Conservation (phyloP, 768 basidiomycete species). For the Gautieria morchelliformis region DNA sequence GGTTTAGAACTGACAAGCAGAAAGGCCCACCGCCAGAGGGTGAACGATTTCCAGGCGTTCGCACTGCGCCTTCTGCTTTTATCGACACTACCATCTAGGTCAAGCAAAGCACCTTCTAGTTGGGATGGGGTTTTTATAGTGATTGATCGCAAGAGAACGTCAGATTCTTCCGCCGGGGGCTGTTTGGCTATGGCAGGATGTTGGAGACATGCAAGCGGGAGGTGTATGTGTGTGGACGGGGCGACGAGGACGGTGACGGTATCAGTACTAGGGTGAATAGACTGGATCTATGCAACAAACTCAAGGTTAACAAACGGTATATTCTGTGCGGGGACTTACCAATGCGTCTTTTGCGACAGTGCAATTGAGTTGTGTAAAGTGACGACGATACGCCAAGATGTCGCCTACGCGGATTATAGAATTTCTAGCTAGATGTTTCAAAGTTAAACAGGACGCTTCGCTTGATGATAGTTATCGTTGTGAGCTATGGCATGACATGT, state of each 20-base stretch:
- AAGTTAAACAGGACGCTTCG: slow-evolving; percentile 34
- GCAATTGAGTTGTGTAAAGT: slow-evolving; percentile 30
- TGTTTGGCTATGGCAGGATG: slow-evolving; percentile 13
- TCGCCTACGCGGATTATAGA: slow-evolving; percentile 42
- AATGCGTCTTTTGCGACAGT: slow-evolving; percentile 48
- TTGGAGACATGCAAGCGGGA: slow-evolving; percentile 25
- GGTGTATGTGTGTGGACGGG: slow-evolving; percentile 25
- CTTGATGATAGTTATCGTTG: slow-evolving; percentile 14
- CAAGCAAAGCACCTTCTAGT: slow-evolving; percentile 43
- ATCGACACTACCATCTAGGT: slow-evolving; percentile 40
- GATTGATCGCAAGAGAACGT: slow-evolving; percentile 22
- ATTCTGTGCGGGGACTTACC: slow-evolving; percentile 23
- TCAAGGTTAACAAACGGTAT: neutral
- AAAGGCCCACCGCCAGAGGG: slow-evolving; percentile 42
- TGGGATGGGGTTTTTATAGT: slow-evolving; percentile 35
- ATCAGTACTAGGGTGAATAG: slow-evolving; percentile 32
- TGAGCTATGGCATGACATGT: neutral
- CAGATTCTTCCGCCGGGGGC: slow-evolving; percentile 14
- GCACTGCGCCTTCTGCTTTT: slow-evolving; percentile 33
- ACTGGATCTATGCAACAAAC: slow-evolving; percentile 29
- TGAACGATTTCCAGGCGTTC: slow-evolving; percentile 50
- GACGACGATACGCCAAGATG: slow-evolving; percentile 42
- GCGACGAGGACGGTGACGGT: slow-evolving; percentile 34
- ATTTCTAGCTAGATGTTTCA: slow-evolving; percentile 35
- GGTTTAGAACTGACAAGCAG: slow-evolving; percentile 17